Percentiles rank a stretch among this genome's conserved stretches.
These are phyloP conservation scores for Xylaria multiplex DNA, from an alignment of 2,329 filamentous ascomycete species.

Conservation along the genomic window DNA sequence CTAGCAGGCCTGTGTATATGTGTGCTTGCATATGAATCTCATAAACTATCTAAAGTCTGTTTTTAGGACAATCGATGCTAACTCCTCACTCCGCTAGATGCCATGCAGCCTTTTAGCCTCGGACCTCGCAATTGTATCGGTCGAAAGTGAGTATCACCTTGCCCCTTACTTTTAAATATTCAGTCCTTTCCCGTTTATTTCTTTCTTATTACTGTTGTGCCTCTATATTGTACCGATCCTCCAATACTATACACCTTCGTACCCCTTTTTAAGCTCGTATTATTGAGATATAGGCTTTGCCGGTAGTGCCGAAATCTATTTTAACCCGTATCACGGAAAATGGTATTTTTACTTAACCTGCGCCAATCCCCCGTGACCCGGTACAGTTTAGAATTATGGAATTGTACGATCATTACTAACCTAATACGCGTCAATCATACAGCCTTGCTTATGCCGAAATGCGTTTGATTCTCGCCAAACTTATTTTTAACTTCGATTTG, in stretches of 20 bases:
- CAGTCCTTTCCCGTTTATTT: not conserved
- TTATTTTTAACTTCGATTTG: slow-evolving; percentile 62
- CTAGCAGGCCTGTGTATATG: no score
- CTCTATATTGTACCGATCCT: no score
- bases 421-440: slow-evolving; percentile 18
- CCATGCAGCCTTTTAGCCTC: slow-evolving; percentile 58
- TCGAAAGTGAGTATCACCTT: slow-evolving; percentile 53
- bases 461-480: slow-evolving; percentile 58
- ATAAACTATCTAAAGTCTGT: no score
- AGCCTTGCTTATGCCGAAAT: slow-evolving; percentile 63
- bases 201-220: no score
- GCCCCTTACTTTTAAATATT: no score
- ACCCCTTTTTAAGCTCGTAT: not conserved
- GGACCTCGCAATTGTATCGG: slow-evolving; percentile 63
- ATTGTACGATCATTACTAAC: not conserved
- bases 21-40: no score
- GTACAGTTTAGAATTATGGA: no score
- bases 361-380: no score
- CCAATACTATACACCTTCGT: not conserved
- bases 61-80: not conserved
- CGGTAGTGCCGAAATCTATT: no score
- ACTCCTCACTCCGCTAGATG: slow-evolving; percentile 33
- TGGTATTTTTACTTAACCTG: no score
- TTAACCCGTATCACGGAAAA: not conserved
- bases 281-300: no score